Base-by-base conservation (phyloP, 805 yeast species). In the Candida ficus region DNA sequence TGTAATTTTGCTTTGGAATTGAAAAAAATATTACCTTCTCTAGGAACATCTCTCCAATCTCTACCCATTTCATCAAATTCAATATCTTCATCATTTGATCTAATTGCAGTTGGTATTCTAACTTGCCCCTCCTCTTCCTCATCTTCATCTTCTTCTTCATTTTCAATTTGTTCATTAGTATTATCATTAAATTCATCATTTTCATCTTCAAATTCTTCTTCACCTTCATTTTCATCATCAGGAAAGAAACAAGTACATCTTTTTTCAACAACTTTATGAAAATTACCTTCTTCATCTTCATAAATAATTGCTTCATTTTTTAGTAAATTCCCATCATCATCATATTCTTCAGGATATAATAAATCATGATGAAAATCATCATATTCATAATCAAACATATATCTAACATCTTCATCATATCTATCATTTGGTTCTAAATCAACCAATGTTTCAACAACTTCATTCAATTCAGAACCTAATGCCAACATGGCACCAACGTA, bases 1-100 rank as follows among this genome's bases (percentile, higher is more conserved):
- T 44, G 39, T 13, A 55, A 34, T 22, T 23, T 26, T 5, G 50
- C 44, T 2, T 43, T 39, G 3, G 56, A 36, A 29, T 53, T 57
- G 47, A 54, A 62, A 28, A 62, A 58, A 11, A 62, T 58, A 53
- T 83, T 83, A 1, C 64, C 65, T 3, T 77, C 85, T 37, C 88
- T 62, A 3, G 85, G 83, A 11, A 80, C 66, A 57, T 81, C 89
- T 50, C 88, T 63, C 86, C 89, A 80, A 60, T 83, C 89, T 27
- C 75, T 64, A 0, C 86, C 87, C 34, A 67, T 56, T 21, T 74
- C 71, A 54, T 79, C 86, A 55, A 76, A 73, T 36, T 75, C 78
- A 29, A 75, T 61, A 7, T 37, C 38, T 18, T 50, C 53, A 1
- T 62, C 54, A 4, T 29, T 35, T 2, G 68, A 56, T 45, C 74